A percentile compares a stretch with the other conserved stretches of the same genome.
Conservation (phyloP, 345 rosid genomes). For the Eucalyptus cloeziana region DNA sequence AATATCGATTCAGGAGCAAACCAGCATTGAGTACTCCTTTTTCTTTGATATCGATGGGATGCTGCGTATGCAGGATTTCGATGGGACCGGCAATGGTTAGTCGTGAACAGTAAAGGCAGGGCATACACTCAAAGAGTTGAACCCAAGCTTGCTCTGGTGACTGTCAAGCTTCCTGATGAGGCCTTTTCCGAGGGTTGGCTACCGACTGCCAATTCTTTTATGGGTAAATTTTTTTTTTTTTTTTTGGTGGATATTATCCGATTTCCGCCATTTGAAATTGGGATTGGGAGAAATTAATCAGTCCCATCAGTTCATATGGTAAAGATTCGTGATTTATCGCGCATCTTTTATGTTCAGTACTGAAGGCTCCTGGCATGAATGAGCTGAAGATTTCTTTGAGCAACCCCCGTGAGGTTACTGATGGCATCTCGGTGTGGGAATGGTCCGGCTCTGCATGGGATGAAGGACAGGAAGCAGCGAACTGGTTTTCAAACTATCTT, state of each 20-base stretch:
- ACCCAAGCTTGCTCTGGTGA: slow-evolving; percentile 78
- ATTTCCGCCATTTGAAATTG: background rate
- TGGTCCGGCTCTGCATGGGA: slow-evolving; percentile 91
- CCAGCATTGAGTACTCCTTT: background rate
- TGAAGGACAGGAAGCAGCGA: slow-evolving; percentile 81
- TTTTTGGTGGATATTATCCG: background rate
- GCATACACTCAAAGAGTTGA: slow-evolving; percentile 85
- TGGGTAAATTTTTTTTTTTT: slow-evolving; percentile 19
- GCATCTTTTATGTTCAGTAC: slow-evolving; percentile 17
- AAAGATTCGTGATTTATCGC: background rate
- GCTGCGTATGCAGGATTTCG: slow-evolving; percentile 42
- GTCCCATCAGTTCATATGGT: background rate
- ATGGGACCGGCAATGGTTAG: slow-evolving; percentile 87
- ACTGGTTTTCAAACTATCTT: slow-evolving; percentile 66
- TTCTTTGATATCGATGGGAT: background rate
- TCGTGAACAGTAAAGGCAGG: slow-evolving; percentile 62
- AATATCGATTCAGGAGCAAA: background rate
- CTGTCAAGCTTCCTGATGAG: slow-evolving; percentile 42
- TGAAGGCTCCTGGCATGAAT: slow-evolving; percentile 80
- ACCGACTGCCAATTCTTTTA: slow-evolving; percentile 32
- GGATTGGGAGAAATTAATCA: background rate
- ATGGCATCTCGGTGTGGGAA: slow-evolving; percentile 81
- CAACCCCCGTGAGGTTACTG: slow-evolving; percentile 18
- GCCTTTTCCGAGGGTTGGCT: slow-evolving; percentile 58
- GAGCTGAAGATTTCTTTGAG: slow-evolving; percentile 47